Conservation (phyloP, 805 yeast genomes). For the Pichia pseudocactophila region DNA sequence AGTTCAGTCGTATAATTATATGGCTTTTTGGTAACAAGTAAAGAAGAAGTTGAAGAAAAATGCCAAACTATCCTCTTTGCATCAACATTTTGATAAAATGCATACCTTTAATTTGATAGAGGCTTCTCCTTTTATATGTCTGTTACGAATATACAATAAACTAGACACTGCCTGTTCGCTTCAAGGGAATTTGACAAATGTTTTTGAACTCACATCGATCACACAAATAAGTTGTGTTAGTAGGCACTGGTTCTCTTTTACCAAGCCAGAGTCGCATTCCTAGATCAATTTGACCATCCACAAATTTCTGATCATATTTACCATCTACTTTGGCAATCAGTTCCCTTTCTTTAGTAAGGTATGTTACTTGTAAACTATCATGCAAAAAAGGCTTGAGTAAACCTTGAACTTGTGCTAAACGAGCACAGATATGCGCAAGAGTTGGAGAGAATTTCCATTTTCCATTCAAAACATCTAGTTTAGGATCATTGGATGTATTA, state of each 20-base stretch:
- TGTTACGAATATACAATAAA: too few species aligned
- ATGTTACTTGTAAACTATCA: constrained; percentile 31
- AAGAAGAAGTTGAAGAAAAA: too few species aligned
- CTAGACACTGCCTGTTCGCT: not conserved
- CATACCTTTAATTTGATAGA: too few species aligned
- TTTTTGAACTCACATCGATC: constrained; percentile 40
- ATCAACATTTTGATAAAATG: too few species aligned
- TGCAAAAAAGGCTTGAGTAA: constrained; percentile 31
- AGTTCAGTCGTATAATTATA: too few species aligned
- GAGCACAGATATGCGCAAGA: constrained; percentile 43
- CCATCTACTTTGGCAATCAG: constrained; percentile 21
- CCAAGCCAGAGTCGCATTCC: constrained; percentile 55
- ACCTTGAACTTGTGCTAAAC: constrained; percentile 40
- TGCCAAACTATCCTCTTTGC: too few species aligned
- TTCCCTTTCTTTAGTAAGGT: not conserved
- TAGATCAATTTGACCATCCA: constrained; percentile 25
- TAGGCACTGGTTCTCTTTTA: constrained; percentile 37
- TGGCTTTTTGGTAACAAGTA: too few species aligned
- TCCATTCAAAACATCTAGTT: constrained; percentile 10
- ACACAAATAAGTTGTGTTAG: constrained; percentile 37
- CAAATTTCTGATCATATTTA: constrained; percentile 27
- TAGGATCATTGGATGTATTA: not conserved
- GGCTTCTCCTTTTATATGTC: too few species aligned
- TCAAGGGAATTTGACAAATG: constrained; percentile 7
- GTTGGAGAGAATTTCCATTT: constrained; percentile 51